Base-by-base conservation (phyloP, 2,329 filamentous ascomycete species). In the Elsinoe arachidis region DNA sequence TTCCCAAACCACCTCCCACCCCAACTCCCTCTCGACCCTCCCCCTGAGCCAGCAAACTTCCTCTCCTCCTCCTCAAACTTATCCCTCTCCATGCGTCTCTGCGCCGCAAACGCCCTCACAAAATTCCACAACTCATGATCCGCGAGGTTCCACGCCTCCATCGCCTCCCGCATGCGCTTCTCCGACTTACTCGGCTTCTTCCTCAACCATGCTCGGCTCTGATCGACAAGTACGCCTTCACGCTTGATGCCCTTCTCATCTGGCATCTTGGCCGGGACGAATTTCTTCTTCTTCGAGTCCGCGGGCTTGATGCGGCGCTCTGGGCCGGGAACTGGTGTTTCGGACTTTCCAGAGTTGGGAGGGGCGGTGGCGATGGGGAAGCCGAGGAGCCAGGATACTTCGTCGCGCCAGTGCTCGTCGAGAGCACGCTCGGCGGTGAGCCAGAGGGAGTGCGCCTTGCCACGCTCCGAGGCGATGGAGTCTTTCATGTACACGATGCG, bases 321-420 rank as follows among this genome's bases (percentile, higher is more conserved):
- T 1, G 81, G 79, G 1, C 80, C 78, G 0, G 81, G 79, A 5
- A 81, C 78, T 0, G 82, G 80, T 1, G 81, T 80, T 63, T 79
- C 74, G 12, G 79, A 80, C 60, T 80, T 79, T 47, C 77, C 79
- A 26, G 77, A 74, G 39, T 78, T 71, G 3, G 79, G 75, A 10
- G 75, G 73, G 17, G 76, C 72, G 47, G 78, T 77, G 1, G 91
- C 88, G 9, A 96, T 78, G 12, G 78, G 76, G 71, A 97, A 97
- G 56, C 92, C 93, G 68, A 97, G 89, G 63, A 86, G 81, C 90
- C 90, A 97, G 67, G 92, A 86, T 2, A 96, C 75, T 6, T 85
- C 71, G 23, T 70, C 67, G 43, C 67, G 73, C 34, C 58, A 51
- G 11, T 33, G 7, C 11, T 57, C 51, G 15, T 58, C 55, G 5